Conservation (phyloP, 2,329 filamentous ascomycete species). For the Aspergillus uvarum region DNA sequence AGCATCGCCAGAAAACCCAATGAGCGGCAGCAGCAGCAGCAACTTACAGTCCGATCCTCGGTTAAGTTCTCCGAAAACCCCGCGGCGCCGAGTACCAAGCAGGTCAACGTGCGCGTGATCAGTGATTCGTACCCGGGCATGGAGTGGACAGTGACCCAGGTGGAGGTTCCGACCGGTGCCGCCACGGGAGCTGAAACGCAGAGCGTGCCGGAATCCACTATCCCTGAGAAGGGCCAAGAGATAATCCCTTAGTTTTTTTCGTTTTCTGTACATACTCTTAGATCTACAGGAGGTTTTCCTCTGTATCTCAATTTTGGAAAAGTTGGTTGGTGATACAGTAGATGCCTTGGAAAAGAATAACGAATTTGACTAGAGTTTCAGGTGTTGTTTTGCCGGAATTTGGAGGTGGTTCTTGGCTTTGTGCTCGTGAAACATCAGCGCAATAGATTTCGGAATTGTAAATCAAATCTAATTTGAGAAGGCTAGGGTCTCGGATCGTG, state of each 20-base stretch:
- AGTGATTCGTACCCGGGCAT: slow-evolving; percentile 88
- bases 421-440: neutral
- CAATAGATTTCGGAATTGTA: neutral
- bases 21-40: slow-evolving; percentile 17
- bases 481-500: neutral
- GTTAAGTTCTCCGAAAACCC: slow-evolving; percentile 33
- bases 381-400: neutral
- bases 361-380: neutral
- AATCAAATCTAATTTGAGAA: neutral
- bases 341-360: neutral
- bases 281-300: neutral
- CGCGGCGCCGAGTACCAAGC: slow-evolving; percentile 39
- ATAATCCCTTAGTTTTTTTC: neutral
- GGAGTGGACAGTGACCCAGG: slow-evolving; percentile 55
- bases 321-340: neutral
- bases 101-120: slow-evolving; percentile 71
- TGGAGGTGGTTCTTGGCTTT: neutral
- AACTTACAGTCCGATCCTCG: slow-evolving; percentile 28
- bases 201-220: slow-evolving; percentile 16
- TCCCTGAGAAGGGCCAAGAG: slow-evolving; percentile 16
- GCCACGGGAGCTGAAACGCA: slow-evolving; percentile 30
- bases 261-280: neutral
- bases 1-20: slow-evolving; percentile 17
- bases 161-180: slow-evolving; percentile 46
- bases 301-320: neutral